Conservation (phyloP, 192 early-diverging fungal genomes). For the Rhizoclosmatium sp. region DNA sequence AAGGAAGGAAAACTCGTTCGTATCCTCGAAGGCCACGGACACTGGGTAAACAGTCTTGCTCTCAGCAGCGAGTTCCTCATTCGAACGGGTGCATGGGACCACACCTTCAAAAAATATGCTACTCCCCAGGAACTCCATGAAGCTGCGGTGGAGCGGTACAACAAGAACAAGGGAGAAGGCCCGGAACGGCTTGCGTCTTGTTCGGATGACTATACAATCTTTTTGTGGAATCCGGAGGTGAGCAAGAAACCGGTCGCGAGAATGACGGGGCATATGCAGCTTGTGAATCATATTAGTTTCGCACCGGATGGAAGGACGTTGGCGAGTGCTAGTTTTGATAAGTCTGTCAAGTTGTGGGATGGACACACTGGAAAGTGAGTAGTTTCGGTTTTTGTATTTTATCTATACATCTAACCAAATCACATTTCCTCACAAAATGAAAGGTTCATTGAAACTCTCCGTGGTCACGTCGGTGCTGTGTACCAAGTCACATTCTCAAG, state of each 20-base stretch:
- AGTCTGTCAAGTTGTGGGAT: constrained; percentile 98
- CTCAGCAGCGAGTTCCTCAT: constrained; percentile 90
- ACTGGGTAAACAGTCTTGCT: constrained; percentile 96
- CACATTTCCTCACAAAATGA: neutral
- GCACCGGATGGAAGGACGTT: constrained; percentile 89
- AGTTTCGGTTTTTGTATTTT: neutral
- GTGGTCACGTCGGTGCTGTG: constrained; percentile 95
- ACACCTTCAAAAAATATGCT: constrained; percentile 70
- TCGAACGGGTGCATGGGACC: constrained; percentile 91
- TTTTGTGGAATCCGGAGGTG: constrained; percentile 85
- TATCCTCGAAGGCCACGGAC: constrained; percentile 89
- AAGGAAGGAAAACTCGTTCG: constrained; percentile 79
- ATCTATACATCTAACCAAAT: constrained; percentile 13
- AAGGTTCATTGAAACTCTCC: constrained; percentile 85
- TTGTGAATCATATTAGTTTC: constrained; percentile 93
- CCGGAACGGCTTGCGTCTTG: constrained; percentile 89
- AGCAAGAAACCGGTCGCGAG: constrained; percentile 75
- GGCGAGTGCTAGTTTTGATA: constrained; percentile 96
- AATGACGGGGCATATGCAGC: constrained; percentile 86
- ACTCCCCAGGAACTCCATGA: constrained; percentile 73
- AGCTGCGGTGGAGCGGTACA: constrained; percentile 82
- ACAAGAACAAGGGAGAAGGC: constrained; percentile 66
- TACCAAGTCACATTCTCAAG: constrained; percentile 96
- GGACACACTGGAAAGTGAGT: constrained; percentile 79
- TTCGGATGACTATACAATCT: constrained; percentile 98